phyloP scores from a whole-genome alignment of 306 rosid species.

The Vigna radiata region DNA sequence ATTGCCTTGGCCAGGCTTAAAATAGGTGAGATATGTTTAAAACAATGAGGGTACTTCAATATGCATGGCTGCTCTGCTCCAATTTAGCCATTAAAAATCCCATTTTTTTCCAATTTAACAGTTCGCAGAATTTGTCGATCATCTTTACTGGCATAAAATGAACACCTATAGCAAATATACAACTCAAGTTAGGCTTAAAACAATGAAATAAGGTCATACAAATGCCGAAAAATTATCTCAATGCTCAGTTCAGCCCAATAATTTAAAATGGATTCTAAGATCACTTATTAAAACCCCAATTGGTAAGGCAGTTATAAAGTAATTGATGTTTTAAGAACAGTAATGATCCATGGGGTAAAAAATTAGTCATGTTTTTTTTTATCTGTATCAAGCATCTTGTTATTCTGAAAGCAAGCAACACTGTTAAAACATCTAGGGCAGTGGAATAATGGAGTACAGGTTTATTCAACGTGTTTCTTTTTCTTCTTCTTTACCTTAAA shows the following conservation, averaged over 20 bases:
- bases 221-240: neutral
- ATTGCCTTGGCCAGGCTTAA: neutral
- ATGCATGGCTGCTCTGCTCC: neutral
- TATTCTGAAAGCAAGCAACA: neutral
- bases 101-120: neutral
- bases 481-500: conserved; percentile 28
- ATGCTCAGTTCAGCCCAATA: neutral
- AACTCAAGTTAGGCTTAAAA: neutral
- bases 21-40: neutral
- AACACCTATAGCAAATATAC: neutral
- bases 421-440: conserved; percentile 3
- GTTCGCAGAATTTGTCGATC: neutral
- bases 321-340: neutral
- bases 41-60: neutral
- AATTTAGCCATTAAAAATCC: neutral
- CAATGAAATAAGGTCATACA: neutral
- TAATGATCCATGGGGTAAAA: neutral
- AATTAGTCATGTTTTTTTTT: neutral
- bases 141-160: neutral
- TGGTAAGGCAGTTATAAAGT: neutral
- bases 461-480: neutral
- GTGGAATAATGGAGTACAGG: neutral
- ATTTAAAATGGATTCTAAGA: neutral
- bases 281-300: neutral
- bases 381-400: neutral